Conservation (phyloP, 2,329 filamentous ascomycete species). For the Alternaria incomplexa region DNA sequence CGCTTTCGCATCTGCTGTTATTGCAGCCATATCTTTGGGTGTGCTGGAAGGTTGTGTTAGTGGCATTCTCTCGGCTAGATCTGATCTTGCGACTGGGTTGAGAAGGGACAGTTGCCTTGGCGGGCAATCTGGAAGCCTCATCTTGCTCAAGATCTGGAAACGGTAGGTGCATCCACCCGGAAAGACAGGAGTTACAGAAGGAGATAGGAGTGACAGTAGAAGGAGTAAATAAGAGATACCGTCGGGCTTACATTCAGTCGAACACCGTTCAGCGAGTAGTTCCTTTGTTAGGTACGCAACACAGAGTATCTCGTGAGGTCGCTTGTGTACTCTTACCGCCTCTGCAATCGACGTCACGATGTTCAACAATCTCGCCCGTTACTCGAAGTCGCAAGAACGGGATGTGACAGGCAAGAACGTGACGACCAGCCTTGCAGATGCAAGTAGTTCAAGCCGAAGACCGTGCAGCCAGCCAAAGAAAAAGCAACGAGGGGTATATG, state of each 20-base stretch:
- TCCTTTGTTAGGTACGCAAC: not conserved
- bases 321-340: not conserved
- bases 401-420: not conserved
- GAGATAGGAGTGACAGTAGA: not conserved
- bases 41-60: conserved; percentile 3
- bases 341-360: not conserved
- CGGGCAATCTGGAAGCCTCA: not conserved
- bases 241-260: not conserved
- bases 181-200: not conserved
- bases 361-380: not conserved
- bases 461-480: not conserved
- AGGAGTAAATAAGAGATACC: not conserved
- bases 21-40: conserved; percentile 11
- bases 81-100: not conserved
- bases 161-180: not conserved
- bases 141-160: not conserved
- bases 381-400: not conserved
- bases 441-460: not conserved
- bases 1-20: conserved; percentile 28
- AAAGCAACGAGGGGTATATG: conserved; percentile 7
- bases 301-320: not conserved
- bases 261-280: not conserved
- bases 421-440: not conserved
- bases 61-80: not conserved
- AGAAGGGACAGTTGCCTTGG: not conserved